Percentiles rank a stretch among this genome's conserved stretches.
Conservation (phyloP, 129 eudicot species). For the Helianthus tuberosus region DNA sequence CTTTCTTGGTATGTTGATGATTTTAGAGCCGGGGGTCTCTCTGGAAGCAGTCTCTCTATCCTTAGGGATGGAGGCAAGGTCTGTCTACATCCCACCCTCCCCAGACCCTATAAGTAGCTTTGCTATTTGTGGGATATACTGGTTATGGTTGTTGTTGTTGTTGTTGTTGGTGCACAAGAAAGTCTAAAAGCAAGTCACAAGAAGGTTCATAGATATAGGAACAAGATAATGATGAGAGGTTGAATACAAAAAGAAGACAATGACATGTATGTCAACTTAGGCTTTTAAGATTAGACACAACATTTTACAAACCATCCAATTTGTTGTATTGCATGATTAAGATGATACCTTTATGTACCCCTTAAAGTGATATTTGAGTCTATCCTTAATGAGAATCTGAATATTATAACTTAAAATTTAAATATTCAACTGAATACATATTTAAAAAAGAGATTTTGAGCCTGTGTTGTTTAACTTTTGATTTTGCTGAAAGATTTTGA, state of each 20-base stretch:
- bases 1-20: too few relatives aligned
- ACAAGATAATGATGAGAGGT: constrained; percentile 12
- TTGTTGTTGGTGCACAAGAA: constrained; percentile 22
- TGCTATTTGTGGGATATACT: too few relatives aligned
- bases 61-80: too few relatives aligned
- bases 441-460: too few relatives aligned
- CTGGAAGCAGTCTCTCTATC: too few relatives aligned
- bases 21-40: too few relatives aligned
- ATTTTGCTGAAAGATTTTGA: too few relatives aligned
- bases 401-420: background rate
- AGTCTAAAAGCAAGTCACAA: constrained; percentile 12
- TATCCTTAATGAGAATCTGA: background rate
- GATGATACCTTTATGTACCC: background rate
- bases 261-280: constrained; percentile 21
- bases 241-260: constrained; percentile 10
- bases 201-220: constrained; percentile 24
- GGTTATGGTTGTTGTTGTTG: too few relatives aligned
- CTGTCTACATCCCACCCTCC: too few relatives aligned
- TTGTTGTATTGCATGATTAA: background rate
- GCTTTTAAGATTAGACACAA: constrained; percentile 7
- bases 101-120: too few relatives aligned
- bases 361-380: background rate
- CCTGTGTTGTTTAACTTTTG: too few relatives aligned
- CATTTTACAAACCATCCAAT: constrained; percentile 6
- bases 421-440: background rate